phyloP scores from a whole-genome alignment of 2,329 filamentous ascomycete species.

The Neopestalotiopsis sp. region DNA sequence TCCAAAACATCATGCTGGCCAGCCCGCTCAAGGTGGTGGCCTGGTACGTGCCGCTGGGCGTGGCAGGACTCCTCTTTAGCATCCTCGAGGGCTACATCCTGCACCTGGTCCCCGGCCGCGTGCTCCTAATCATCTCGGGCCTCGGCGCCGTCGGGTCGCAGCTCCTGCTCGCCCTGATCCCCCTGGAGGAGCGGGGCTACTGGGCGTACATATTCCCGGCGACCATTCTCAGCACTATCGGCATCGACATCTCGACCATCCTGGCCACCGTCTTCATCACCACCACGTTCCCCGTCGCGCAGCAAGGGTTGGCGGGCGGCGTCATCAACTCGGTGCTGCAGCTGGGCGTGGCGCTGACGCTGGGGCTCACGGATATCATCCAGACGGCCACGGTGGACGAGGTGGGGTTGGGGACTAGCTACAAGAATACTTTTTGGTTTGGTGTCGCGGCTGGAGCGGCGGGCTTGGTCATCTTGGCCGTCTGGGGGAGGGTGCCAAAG shows the following conservation, averaged over 20 bases:
- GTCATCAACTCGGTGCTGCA: conserved; percentile 5
- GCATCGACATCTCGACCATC: conserved; percentile 79
- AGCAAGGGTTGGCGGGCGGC: not conserved
- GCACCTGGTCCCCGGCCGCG: conserved; percentile 68
- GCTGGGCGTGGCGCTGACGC: not conserved
- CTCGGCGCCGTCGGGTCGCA: conserved; percentile 62
- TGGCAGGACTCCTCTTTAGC: conserved; percentile 71
- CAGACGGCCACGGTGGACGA: not conserved
- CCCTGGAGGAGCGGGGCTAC: conserved; percentile 60
- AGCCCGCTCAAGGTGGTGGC: conserved; percentile 67
- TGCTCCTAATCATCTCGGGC: conserved; percentile 67
- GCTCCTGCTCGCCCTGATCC: conserved; percentile 69
- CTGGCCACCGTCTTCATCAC: conserved; percentile 80
- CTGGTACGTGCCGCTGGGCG: conserved; percentile 71
- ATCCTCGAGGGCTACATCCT: conserved; percentile 69
- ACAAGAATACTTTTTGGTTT: conserved; percentile 6
- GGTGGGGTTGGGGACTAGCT: not conserved
- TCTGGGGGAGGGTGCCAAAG: not conserved
- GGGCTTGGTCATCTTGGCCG: not conserved
- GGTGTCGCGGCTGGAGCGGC: not conserved
- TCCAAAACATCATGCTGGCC: conserved; percentile 32
- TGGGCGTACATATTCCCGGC: conserved; percentile 78
- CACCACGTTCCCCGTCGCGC: conserved; percentile 62
- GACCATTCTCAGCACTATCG: conserved; percentile 72
- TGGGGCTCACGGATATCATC: conserved; percentile 2